phyloP scores from a whole-genome alignment of 441 rosid species.

The Mallotus japonicus region DNA sequence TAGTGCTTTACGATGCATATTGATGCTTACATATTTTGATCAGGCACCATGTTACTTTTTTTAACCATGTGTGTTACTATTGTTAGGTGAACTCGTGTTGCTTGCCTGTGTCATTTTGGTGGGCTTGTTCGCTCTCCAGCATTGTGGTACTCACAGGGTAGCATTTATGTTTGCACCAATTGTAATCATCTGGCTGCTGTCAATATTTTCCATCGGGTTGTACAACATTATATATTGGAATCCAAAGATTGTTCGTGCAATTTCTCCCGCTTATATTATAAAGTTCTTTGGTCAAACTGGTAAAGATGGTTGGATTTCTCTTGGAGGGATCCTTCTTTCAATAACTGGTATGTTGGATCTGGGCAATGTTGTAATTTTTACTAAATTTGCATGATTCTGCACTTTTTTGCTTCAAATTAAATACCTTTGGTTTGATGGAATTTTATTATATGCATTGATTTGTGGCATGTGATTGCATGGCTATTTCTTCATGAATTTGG shows the following conservation, averaged over 20 bases:
- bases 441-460: not conserved
- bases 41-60: not conserved
- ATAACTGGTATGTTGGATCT: slow-evolving; percentile 65
- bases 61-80: slow-evolving; percentile 14
- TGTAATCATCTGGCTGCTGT: slow-evolving; percentile 71
- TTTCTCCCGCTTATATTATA: slow-evolving; percentile 76
- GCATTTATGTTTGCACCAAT: slow-evolving; percentile 90
- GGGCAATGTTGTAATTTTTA: slow-evolving; percentile 14
- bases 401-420: slow-evolving; percentile 10
- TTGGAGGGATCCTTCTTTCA: slow-evolving; percentile 86
- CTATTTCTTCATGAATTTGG: slow-evolving; percentile 5
- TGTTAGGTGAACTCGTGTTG: slow-evolving; percentile 55
- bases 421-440: slow-evolving; percentile 5
- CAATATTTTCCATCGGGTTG: slow-evolving; percentile 64
- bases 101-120: slow-evolving; percentile 82
- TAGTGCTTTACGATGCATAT: not conserved
- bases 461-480: not conserved
- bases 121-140: slow-evolving; percentile 90
- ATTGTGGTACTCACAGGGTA: slow-evolving; percentile 79
- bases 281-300: slow-evolving; percentile 70
- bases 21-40: slow-evolving; percentile 4
- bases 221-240: slow-evolving; percentile 74
- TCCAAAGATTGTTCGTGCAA: slow-evolving; percentile 61
- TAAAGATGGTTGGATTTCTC: slow-evolving; percentile 89
- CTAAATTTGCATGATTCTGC: slow-evolving; percentile 4